phyloP scores from a whole-genome alignment of 2,329 filamentous ascomycete genomes.

The Pestalotiopsis sp. region DNA sequence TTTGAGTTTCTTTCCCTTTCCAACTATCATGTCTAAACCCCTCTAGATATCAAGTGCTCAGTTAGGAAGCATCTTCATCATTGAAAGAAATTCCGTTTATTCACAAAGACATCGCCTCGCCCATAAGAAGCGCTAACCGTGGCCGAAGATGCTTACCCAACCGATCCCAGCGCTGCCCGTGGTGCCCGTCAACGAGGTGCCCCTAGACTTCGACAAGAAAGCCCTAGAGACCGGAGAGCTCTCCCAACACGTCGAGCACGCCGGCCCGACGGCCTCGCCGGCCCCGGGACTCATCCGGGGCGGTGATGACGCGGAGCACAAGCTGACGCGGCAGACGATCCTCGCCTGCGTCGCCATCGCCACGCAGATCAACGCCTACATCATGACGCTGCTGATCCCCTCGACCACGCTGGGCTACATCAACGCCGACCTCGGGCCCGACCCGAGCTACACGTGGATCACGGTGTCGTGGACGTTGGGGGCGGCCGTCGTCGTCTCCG shows the following conservation, averaged over 20 bases:
- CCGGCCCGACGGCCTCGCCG: neutral
- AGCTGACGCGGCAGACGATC: constrained; percentile 10
- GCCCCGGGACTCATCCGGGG: neutral
- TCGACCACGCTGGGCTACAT: constrained; percentile 34
- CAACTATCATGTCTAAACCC: neutral
- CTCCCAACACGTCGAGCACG: constrained; percentile 3
- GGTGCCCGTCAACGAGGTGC: neutral
- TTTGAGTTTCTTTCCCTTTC: neutral
- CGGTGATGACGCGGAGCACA: constrained; percentile 3
- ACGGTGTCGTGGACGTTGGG: constrained; percentile 33
- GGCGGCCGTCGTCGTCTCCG: constrained; percentile 34
- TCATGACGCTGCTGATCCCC: constrained; percentile 37
- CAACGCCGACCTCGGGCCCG: constrained; percentile 35
- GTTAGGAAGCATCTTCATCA: neutral
- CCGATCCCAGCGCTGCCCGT: neutral
- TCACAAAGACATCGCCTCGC: neutral
- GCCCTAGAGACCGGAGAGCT: neutral
- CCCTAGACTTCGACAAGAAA: neutral
- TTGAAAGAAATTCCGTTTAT: fast-evolving
- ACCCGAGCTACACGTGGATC: constrained; percentile 36
- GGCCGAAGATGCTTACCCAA: neutral
- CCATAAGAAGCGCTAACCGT: neutral
- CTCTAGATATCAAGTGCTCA: neutral
- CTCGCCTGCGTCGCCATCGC: constrained; percentile 15
- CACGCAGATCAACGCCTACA: constrained; percentile 30